Conservation (phyloP, 164 flowering plant genomes). For the Chloranthus sessilifolius region DNA sequence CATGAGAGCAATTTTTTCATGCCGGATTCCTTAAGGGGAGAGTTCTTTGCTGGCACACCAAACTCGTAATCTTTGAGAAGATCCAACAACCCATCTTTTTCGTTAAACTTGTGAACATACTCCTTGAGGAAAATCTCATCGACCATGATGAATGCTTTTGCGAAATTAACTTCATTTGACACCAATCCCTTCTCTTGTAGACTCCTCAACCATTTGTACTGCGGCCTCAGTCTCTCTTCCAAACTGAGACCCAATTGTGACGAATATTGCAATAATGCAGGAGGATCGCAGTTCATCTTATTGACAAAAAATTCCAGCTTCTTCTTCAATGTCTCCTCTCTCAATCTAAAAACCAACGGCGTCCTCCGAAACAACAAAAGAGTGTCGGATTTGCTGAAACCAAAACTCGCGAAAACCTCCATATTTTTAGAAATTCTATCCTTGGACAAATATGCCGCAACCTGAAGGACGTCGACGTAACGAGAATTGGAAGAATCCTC, state of each 20-base stretch:
- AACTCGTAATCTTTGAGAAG: not conserved
- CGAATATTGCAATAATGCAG: not conserved
- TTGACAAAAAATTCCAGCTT: conserved; percentile 5
- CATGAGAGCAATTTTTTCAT: no score
- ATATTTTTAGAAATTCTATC: conserved; percentile 2
- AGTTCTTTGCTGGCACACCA: no score
- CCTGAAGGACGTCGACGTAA: not conserved
- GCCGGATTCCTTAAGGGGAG: not conserved
- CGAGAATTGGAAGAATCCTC: no score
- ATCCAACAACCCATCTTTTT: conserved; percentile 4
- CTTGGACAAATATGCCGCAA: not conserved
- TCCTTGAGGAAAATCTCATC: not conserved
- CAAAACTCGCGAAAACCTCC: not conserved
- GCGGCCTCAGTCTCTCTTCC: conserved; percentile 3
- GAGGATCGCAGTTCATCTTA: not conserved
- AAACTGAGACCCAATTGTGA: not conserved
- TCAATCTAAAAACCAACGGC: not conserved
- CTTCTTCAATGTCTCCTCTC: not conserved
- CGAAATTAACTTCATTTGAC: not conserved
- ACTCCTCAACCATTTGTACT: not conserved
- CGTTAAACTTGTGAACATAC: conserved; percentile 5
- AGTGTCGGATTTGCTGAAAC: not conserved
- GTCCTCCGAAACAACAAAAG: not conserved
- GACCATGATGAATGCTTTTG: not conserved
- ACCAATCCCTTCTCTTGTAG: conserved; percentile 4